A percentile compares a stretch with the other conserved stretches of the same genome.
phyloP scores from a whole-genome alignment of 2,329 filamentous ascomycete genomes.

The Neofusicoccum laricinum region DNA sequence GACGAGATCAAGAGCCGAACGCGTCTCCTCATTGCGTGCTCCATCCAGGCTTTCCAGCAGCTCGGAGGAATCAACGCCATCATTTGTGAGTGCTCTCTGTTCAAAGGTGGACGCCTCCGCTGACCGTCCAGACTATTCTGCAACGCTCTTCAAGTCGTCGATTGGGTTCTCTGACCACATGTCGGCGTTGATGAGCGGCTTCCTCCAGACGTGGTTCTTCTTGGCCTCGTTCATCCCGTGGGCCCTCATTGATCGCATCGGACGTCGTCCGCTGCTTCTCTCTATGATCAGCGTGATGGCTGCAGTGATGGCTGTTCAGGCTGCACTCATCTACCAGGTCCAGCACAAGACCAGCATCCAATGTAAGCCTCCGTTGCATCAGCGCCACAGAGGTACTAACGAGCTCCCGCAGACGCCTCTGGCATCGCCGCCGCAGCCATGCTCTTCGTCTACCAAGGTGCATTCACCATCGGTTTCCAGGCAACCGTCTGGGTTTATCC shows the following conservation, averaged over 20 bases:
- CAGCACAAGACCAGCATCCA: conserved; percentile 34
- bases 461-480: conserved; percentile 43
- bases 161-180: conserved; percentile 43
- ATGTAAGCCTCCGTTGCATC: background rate
- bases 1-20: conserved; percentile 32
- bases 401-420: conserved; percentile 21
- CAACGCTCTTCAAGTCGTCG: conserved; percentile 47
- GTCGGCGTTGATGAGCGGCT: conserved; percentile 52
- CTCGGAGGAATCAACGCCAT: conserved; percentile 51
- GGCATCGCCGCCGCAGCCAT: conserved; percentile 41
- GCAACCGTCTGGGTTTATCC: conserved; percentile 46
- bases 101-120: background rate
- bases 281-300: conserved; percentile 36
- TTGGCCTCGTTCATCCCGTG: conserved; percentile 44
- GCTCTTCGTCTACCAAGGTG: conserved; percentile 46
- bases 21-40: conserved; percentile 33
- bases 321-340: conserved; percentile 42
- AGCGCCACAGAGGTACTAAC: background rate
- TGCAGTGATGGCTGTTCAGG: conserved; percentile 41
- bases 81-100: conserved; percentile 29
- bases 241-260: conserved; percentile 48
- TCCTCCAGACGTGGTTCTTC: conserved; percentile 50
- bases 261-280: conserved; percentile 44
- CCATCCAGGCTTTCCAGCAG: conserved; percentile 39
- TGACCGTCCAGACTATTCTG: conserved; percentile 37